phyloP scores from a whole-genome alignment of 31 red algal species.

The Odonthalia washingtoniensis region DNA sequence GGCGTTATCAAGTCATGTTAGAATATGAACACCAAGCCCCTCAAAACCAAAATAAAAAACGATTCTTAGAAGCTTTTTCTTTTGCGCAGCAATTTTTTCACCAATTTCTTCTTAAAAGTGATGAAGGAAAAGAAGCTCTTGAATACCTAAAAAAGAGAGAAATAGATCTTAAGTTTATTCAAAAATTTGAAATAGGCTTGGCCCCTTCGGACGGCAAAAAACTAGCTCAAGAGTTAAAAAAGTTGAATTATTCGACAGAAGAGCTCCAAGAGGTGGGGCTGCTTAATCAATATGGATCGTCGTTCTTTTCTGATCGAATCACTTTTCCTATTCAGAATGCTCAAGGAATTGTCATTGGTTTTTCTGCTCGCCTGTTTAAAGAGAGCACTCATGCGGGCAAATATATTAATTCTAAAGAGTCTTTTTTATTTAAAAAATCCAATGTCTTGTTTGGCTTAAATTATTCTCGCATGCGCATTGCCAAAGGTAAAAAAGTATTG shows the following conservation, averaged over 20 bases:
- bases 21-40: conserved; percentile 7
- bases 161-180: conserved; percentile 1
- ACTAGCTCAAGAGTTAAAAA: too few relatives aligned
- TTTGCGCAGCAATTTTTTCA: neutral
- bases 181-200: too few relatives aligned
- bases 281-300: too few relatives aligned
- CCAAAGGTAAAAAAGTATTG: neutral
- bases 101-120: conserved; percentile 3
- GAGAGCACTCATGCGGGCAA: conserved; percentile 8
- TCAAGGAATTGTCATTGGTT: conserved; percentile 12
- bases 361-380: conserved; percentile 12
- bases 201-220: too few relatives aligned
- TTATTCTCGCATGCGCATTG: neutral
- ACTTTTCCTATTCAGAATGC: conserved; percentile 31
- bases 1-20: neutral
- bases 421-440: neutral
- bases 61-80: neutral
- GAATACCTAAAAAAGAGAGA: conserved; percentile 16
- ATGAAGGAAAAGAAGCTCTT: neutral
- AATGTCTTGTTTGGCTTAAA: conserved; percentile 25
- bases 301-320: conserved; percentile 22
- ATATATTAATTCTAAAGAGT: conserved; percentile 34
- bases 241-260: too few relatives aligned
- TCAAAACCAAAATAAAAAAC: neutral
- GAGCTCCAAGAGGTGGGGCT: too few relatives aligned